These are phyloP conservation scores for Penicillium cinerascens DNA, from an alignment of 495 filamentous ascomycete genomes.

Conservation along the genomic window DNA sequence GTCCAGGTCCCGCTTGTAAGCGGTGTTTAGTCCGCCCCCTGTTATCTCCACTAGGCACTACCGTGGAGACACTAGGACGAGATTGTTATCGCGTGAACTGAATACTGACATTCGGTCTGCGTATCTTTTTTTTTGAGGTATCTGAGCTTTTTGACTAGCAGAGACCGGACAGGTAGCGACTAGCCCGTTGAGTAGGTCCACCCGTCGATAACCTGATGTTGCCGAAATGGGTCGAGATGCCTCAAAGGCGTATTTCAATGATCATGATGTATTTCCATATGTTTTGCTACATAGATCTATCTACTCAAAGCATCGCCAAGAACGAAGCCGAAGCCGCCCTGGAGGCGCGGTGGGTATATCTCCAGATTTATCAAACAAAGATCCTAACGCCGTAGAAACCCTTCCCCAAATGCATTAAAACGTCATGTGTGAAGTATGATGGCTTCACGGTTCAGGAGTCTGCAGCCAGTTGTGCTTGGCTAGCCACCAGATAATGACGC, in stretches of 20 bases:
- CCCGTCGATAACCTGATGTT: background rate
- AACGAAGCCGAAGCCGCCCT: constrained; percentile 22
- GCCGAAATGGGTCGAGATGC: background rate
- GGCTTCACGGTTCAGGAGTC: constrained; percentile 11
- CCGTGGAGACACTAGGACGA: no score
- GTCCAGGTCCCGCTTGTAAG: constrained; percentile 3
- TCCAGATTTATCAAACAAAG: constrained; percentile 12
- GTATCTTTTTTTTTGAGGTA: background rate
- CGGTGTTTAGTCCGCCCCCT: constrained; percentile 20
- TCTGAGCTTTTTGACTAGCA: no score
- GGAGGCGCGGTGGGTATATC: constrained; percentile 27
- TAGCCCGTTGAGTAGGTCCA: background rate
- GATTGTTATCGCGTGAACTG: background rate
- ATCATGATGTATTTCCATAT: no score
- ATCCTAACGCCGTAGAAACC: background rate
- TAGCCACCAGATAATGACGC: constrained; percentile 39
- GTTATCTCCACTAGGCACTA: background rate
- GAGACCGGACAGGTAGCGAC: no score
- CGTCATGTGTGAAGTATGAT: background rate
- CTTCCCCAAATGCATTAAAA: background rate
- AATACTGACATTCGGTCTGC: background rate
- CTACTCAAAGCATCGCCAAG: background rate
- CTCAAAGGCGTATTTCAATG: background rate
- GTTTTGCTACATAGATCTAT: background rate
- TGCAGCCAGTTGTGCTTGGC: constrained; percentile 39